Evolutionary conservation across 2,329 filamentous ascomycete species (phyloP), one percentile per base, ranked within the genome.

Genomic region (Calonectria multiphialidica): DNA sequence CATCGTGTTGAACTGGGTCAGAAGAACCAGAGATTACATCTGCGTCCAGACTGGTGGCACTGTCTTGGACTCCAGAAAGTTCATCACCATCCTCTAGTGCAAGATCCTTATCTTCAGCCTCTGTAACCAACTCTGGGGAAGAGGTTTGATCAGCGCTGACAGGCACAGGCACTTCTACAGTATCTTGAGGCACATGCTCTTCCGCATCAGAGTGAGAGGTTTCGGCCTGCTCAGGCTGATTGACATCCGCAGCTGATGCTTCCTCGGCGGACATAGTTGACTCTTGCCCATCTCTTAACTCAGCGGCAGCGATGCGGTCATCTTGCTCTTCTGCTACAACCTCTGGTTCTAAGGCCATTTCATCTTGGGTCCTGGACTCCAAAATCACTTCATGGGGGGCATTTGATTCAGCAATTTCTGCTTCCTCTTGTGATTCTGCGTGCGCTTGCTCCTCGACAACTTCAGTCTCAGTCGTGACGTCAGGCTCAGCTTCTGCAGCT

Each of bases 51-150:
- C n/a, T 28, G 45, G 21, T 13, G 16, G 50, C 21, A 21, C 66
- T 28, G 21, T 57, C 45, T 50, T 44, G 70, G 21, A 13, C 44
- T 49, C 68, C 59, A 18, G 49, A 30, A 47, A 33, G 18, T 25
- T 75, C 47, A n/a, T 33, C 21, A 10, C 35, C 45, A 40, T 61
- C 62, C 40, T 68, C 64, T 28, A 28, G 33, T 30, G 25, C 59
- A 23, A 33, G 28, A 25, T 55, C 5, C 28, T 47, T 55, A 30
- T 23, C 55, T 67, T 61, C 28, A 16, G 21, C 13, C 6, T 63
- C 59, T 23, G 21, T 30, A 59, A n/a, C 23, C 68, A 44, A 47
- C 64, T 28, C 49, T 55, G 50, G 33, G 44, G 59, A 18, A 40
- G 50, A 1, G 18, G 35, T 8, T 15, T 55, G 33, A 23, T 21